Evolutionary conservation across 176 grass and related monocot genomes (phyloP).

Genomic region (Coix lacrymajobi): DNA sequence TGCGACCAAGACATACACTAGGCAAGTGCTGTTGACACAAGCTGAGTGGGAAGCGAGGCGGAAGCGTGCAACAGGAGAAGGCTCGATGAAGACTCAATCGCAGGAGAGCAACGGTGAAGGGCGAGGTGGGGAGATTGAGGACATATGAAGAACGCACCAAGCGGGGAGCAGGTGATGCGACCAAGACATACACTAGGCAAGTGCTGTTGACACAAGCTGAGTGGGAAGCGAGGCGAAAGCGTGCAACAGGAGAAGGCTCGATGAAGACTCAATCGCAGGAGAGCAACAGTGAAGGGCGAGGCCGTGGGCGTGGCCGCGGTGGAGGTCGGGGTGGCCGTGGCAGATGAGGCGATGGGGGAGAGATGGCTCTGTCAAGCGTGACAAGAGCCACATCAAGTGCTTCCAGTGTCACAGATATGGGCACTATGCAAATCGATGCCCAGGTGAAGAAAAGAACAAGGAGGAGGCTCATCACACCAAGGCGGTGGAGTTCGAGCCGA

Average conservation of each 20-base stretch:
- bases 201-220: not conserved
- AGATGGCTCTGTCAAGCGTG: not conserved
- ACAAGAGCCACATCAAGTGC: not conserved
- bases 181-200: not conserved
- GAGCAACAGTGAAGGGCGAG: too few relatives aligned
- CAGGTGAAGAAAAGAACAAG: not conserved
- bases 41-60: not conserved
- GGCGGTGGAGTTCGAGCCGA: not conserved
- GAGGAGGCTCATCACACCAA: not conserved
- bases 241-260: not conserved
- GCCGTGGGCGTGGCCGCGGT: too few relatives aligned
- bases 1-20: too few relatives aligned
- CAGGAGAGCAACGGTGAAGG: too few relatives aligned
- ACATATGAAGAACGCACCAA: rapidly evolving
- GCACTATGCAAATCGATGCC: not conserved
- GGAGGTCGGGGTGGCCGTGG: not conserved
- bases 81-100: not conserved
- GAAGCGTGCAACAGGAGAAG: not conserved
- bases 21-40: not conserved
- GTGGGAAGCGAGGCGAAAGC: not conserved
- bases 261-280: too few relatives aligned
- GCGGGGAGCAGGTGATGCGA: rapidly evolving
- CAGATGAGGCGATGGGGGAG: not conserved
- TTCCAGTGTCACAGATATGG: not conserved
- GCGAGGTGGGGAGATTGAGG: not conserved